These are phyloP conservation scores for Candida sanyaensis DNA, from an alignment of 1,139 yeast species.

Conservation along the genomic window DNA sequence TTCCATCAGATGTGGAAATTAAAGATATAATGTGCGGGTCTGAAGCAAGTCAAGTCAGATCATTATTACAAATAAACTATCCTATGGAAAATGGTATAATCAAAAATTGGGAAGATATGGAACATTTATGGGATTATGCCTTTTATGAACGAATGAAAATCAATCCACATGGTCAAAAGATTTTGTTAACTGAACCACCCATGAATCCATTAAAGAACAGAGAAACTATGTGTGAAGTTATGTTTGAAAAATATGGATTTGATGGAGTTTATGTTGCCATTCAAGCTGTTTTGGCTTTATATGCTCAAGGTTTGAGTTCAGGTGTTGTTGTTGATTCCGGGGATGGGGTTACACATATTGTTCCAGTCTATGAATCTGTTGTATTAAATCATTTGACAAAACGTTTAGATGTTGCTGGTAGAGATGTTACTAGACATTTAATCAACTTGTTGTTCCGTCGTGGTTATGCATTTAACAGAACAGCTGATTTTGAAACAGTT, in stretches of 20 bases:
- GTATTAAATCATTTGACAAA: conserved; percentile 91
- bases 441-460: conserved; percentile 88
- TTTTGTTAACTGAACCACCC: conserved; percentile 94
- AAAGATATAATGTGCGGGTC: conserved; percentile 98
- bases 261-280: conserved; percentile 98
- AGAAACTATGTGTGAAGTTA: conserved; percentile 93
- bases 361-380: conserved; percentile 95
- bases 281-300: conserved; percentile 95
- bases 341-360: conserved; percentile 88
- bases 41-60: conserved; percentile 89
- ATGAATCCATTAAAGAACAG: conserved; percentile 94
- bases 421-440: conserved; percentile 94
- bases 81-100: conserved; percentile 99
- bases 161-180: conserved; percentile 72
- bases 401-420: conserved; percentile 95
- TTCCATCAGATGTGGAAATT: conserved; percentile 63
- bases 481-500: conserved; percentile 98
- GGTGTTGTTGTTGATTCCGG: conserved; percentile 99
- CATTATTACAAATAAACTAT: conserved; percentile 85
- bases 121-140: conserved; percentile 96
- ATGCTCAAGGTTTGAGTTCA: conserved; percentile 94
- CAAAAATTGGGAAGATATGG: conserved; percentile 98
- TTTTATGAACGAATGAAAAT: conserved; percentile 88
- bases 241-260: conserved; percentile 95
- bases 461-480: conserved; percentile 97